Percentiles rank a stretch among this genome's conserved stretches.
Evolutionary conservation across 176 grass and related monocot genomes (phyloP).

Genomic region (Otatea glauca): DNA sequence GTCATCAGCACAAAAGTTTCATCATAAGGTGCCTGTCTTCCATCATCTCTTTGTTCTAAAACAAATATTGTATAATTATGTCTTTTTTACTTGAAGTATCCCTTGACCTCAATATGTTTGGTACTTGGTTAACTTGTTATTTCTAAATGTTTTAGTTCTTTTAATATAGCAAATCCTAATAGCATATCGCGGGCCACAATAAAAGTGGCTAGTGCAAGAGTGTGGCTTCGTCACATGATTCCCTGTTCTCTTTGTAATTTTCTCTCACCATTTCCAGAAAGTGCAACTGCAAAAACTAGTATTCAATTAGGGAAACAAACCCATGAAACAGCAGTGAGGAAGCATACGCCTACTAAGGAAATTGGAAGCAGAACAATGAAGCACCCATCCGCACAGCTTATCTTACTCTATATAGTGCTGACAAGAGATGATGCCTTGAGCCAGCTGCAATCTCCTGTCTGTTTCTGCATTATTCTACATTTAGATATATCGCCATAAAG

Average conservation of each 20-base stretch:
- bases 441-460: neutral
- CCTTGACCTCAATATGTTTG: neutral
- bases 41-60: conserved; percentile 13
- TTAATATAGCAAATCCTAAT: neutral
- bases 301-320: neutral
- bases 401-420: conserved; percentile 9
- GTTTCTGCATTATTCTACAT: conserved; percentile 12
- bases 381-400: conserved; percentile 14
- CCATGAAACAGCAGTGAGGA: neutral
- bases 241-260: neutral
- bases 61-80: neutral
- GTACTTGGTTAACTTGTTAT: neutral
- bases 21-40: conserved; percentile 57
- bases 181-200: neutral
- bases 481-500: conserved; percentile 3
- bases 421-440: neutral
- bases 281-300: neutral
- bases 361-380: neutral
- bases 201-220: neutral
- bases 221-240: neutral
- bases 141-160: neutral
- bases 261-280: neutral
- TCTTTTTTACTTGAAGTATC: neutral
- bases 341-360: neutral
- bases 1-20: conserved; percentile 59